phyloP scores from a whole-genome alignment of 352 stramenopile species.

The Pythium aphanidermatum region DNA sequence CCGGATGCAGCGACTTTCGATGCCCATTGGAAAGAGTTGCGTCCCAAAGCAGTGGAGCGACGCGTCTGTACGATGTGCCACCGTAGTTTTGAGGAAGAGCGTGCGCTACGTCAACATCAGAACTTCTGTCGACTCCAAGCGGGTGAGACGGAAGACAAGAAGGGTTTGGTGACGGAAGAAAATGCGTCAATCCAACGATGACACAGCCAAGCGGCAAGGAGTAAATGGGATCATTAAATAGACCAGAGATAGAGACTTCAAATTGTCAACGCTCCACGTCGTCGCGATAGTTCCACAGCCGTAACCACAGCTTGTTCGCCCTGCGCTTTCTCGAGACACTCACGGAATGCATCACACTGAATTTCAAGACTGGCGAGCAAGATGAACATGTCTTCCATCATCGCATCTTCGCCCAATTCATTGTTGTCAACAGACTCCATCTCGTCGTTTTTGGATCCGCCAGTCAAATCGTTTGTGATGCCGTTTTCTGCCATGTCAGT shows the following conservation, averaged over 20 bases:
- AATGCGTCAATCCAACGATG: constrained; percentile 12
- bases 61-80: constrained; percentile 23
- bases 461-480: too few relatives aligned
- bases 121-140: constrained; percentile 46
- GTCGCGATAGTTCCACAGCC: constrained; percentile 15
- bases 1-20: constrained; percentile 10
- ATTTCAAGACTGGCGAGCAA: constrained; percentile 68
- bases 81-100: constrained; percentile 59
- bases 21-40: constrained; percentile 23
- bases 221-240: too few relatives aligned
- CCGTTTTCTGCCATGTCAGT: too few relatives aligned
- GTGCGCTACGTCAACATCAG: constrained; percentile 66
- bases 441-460: constrained; percentile 6
- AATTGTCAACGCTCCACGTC: constrained; percentile 18
- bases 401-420: constrained; percentile 14
- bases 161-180: not conserved
- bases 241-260: constrained; percentile 13
- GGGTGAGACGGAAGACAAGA: constrained; percentile 3
- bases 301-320: constrained; percentile 32
- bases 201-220: too few relatives aligned
- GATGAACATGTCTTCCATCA: constrained; percentile 49
- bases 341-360: constrained; percentile 50
- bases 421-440: constrained; percentile 5
- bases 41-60: constrained; percentile 10
- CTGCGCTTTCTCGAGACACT: constrained; percentile 31